Conservation (phyloP, 2,329 filamentous ascomycete species). For the Trichoderma sp. region DNA sequence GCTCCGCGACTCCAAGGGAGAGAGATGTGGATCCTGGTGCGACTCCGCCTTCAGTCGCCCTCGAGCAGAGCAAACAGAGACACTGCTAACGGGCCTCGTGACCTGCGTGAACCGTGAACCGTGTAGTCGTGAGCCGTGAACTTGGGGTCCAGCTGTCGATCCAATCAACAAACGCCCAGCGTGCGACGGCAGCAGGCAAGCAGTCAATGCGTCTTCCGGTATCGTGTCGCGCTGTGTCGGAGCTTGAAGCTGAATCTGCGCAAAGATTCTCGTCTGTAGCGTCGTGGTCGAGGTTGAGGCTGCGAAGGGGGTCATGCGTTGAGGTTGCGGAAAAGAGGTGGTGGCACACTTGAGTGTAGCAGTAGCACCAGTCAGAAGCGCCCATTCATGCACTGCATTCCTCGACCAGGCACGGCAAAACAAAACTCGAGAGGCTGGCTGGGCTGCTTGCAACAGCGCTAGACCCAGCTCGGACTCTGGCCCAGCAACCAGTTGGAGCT, state of each 20-base stretch:
- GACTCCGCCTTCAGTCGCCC: constrained; percentile 5
- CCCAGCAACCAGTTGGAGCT: background rate
- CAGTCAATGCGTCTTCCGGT: background rate
- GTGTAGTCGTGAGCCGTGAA: background rate
- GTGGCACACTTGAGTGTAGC: background rate
- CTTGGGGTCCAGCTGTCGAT: background rate
- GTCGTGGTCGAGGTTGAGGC: background rate
- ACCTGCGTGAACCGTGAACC: background rate
- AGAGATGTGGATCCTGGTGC: constrained; percentile 12
- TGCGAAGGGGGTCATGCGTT: background rate
- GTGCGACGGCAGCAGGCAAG: background rate
- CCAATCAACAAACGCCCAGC: background rate
- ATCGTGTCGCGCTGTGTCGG: background rate
- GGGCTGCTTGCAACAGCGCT: background rate
- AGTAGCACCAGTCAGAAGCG: background rate
- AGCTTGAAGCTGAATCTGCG: background rate
- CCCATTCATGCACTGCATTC: background rate
- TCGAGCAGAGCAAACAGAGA: background rate
- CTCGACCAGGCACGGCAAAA: constrained; percentile 10
- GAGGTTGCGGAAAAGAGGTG: constrained; percentile 7
- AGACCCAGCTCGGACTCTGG: background rate
- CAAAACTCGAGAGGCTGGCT: constrained; percentile 18
- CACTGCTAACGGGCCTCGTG: background rate
- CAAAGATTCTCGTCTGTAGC: background rate
- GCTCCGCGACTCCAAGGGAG: constrained; percentile 3